Conservation (phyloP, 441 rosid species). For the Brassica balearica region DNA sequence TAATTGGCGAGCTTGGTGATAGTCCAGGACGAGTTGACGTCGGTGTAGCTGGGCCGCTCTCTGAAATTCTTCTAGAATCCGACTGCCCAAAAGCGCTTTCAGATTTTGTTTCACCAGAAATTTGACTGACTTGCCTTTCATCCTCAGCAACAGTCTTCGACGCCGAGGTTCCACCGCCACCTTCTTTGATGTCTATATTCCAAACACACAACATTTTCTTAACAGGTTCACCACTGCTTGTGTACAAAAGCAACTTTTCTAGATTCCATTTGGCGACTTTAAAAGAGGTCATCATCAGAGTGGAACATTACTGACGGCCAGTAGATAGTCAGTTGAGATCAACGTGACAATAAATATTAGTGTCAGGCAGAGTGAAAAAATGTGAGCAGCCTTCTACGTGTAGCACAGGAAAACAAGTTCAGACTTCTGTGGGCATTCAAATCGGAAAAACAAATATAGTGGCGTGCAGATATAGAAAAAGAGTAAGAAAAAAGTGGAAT, state of each 20-base stretch:
- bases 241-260: slow-evolving; percentile 25
- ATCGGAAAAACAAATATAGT: not conserved
- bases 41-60: not conserved
- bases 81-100: not conserved
- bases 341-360: slow-evolving; percentile 1
- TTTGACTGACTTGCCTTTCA: not conserved
- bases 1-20: slow-evolving; percentile 1
- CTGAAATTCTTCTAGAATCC: not conserved
- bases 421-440: slow-evolving; percentile 11
- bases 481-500: slow-evolving; percentile 17
- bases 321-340: slow-evolving; percentile 21
- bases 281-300: slow-evolving; percentile 13
- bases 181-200: slow-evolving; percentile 48
- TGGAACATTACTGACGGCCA: not conserved
- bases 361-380: not conserved
- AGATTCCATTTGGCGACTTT: slow-evolving; percentile 18
- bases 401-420: slow-evolving; percentile 11
- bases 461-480: not conserved
- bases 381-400: not conserved
- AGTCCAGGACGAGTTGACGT: slow-evolving; percentile 3
- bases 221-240: slow-evolving; percentile 21
- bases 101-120: not conserved
- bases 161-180: slow-evolving; percentile 45
- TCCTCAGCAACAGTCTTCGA: slow-evolving; percentile 40
- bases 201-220: slow-evolving; percentile 17